phyloP scores from a whole-genome alignment of 345 rosid genomes.

The Pugionium cornutum region DNA sequence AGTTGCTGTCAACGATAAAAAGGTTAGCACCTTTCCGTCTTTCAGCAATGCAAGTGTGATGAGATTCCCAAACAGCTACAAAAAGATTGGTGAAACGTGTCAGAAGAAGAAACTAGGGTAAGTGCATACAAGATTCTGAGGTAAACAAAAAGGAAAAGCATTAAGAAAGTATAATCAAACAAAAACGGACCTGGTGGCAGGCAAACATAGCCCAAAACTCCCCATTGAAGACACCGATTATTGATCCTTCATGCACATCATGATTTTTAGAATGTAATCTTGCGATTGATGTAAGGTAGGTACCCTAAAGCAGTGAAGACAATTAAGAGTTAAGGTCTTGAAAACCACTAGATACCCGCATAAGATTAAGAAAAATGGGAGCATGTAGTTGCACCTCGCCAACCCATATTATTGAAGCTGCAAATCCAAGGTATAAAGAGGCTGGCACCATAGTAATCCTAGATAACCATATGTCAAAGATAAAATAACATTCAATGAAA shows the following conservation, averaged over 20 bases:
- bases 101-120: conserved; percentile 1
- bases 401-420: conserved; percentile 93
- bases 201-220: conserved; percentile 92
- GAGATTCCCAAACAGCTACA: conserved; percentile 87
- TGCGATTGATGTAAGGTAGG: conserved; percentile 86
- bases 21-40: conserved; percentile 52
- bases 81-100: conserved; percentile 21
- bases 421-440: conserved; percentile 81
- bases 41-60: conserved; percentile 71
- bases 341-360: conserved; percentile 2
- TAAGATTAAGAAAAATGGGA: conserved; percentile 10
- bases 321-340: background rate
- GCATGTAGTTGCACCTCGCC: conserved; percentile 66
- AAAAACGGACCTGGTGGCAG: conserved; percentile 68
- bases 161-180: background rate
- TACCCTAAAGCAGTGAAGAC: conserved; percentile 57
- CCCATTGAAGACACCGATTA: conserved; percentile 86
- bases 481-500: background rate
- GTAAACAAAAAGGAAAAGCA: conserved; percentile 8
- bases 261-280: conserved; percentile 67
- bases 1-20: background rate
- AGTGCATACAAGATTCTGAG: conserved; percentile 3
- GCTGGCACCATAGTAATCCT: conserved; percentile 92
- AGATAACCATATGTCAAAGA: background rate
- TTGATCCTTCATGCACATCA: conserved; percentile 63